Evolutionary conservation across 2,329 filamentous ascomycete species (phyloP).

Genomic region (Colletotrichum caudatum): DNA sequence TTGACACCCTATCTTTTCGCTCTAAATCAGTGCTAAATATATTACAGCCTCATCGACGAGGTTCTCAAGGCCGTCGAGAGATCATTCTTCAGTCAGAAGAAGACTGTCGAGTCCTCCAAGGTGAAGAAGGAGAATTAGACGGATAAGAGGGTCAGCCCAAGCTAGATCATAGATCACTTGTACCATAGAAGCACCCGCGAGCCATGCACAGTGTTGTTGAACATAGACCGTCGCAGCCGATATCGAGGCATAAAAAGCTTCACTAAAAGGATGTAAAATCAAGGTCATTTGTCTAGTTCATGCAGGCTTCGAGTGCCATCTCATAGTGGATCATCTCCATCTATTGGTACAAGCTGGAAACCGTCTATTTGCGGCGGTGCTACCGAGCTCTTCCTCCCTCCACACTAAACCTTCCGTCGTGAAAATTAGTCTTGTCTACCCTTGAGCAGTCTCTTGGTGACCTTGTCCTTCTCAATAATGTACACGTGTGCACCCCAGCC

Average conservation of each 20-base stretch:
- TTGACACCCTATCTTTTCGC: slow-evolving; percentile 44
- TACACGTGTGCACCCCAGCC: slow-evolving; percentile 99
- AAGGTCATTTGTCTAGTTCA: slow-evolving; percentile 40
- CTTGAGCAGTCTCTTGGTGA: slow-evolving; percentile 98
- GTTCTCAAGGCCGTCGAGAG: slow-evolving; percentile 83
- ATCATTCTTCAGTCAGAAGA: slow-evolving; percentile 70
- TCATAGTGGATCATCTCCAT: slow-evolving; percentile 45
- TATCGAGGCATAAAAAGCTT: slow-evolving; percentile 16
- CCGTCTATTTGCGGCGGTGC: slow-evolving; percentile 38
- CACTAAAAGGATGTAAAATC: slow-evolving; percentile 19
- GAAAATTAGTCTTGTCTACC: slow-evolving; percentile 85
- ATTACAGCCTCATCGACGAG: slow-evolving; percentile 80
- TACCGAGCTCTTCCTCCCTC: slow-evolving; percentile 27
- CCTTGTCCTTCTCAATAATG: slow-evolving; percentile 99
- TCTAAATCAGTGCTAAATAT: slow-evolving; percentile 1
- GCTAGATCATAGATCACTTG: slow-evolving; percentile 48
- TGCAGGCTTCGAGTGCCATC: slow-evolving; percentile 31
- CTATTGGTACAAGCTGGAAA: slow-evolving; percentile 52
- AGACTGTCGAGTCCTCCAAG: slow-evolving; percentile 53
- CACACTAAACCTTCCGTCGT: slow-evolving; percentile 7
- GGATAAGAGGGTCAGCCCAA: slow-evolving; percentile 41
- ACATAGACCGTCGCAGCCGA: slow-evolving; percentile 34
- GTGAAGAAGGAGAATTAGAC: slow-evolving; percentile 67
- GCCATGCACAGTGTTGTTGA: slow-evolving; percentile 31
- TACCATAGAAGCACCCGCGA: slow-evolving; percentile 46